Percentiles rank a stretch among this genome's conserved stretches.
These are phyloP conservation scores for Xylariales sp. DNA, from an alignment of 2,329 filamentous ascomycete genomes.

Conservation along the genomic window DNA sequence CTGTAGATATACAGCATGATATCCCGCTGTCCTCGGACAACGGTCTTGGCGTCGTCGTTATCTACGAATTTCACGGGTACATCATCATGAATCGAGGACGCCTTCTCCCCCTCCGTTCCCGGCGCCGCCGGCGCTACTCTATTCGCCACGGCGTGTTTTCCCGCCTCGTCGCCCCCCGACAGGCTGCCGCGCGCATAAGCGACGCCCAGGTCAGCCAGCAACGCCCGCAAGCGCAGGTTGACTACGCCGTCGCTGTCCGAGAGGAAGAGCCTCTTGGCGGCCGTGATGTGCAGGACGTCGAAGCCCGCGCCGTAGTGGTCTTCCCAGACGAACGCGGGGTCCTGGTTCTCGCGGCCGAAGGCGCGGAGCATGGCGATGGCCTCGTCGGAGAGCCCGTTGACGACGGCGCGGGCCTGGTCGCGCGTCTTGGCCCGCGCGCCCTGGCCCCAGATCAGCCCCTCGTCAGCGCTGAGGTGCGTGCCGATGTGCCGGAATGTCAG, in stretches of 20 bases:
- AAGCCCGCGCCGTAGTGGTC: slow-evolving; percentile 81
- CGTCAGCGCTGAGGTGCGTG: slow-evolving; percentile 79
- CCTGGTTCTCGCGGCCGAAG: slow-evolving; percentile 88
- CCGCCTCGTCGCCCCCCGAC: slow-evolving; percentile 27
- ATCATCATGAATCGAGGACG: slow-evolving; percentile 31
- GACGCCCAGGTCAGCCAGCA: slow-evolving; percentile 62
- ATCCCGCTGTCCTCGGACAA: slow-evolving; percentile 61
- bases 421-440: slow-evolving; percentile 79
- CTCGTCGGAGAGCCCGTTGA: slow-evolving; percentile 76
- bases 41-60: slow-evolving; percentile 61
- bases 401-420: slow-evolving; percentile 68
- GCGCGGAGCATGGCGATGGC: slow-evolving; percentile 77
- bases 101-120: background rate
- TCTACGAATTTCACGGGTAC: slow-evolving; percentile 64
- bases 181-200: slow-evolving; percentile 57
- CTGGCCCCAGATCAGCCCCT: slow-evolving; percentile 86
- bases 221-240: slow-evolving; percentile 63
- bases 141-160: slow-evolving; percentile 31
- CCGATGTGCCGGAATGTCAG: slow-evolving; percentile 91
- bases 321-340: slow-evolving; percentile 78
- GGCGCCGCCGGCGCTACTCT: background rate
- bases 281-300: slow-evolving; percentile 78
- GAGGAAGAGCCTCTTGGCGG: slow-evolving; percentile 62
- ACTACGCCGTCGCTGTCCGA: slow-evolving; percentile 57
- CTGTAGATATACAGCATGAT: slow-evolving; percentile 72